Evolutionary conservation across 2,329 filamentous ascomycete species (phyloP), one percentile per base, ranked within the genome.

Genomic region (Colletotrichum sp.): DNA sequence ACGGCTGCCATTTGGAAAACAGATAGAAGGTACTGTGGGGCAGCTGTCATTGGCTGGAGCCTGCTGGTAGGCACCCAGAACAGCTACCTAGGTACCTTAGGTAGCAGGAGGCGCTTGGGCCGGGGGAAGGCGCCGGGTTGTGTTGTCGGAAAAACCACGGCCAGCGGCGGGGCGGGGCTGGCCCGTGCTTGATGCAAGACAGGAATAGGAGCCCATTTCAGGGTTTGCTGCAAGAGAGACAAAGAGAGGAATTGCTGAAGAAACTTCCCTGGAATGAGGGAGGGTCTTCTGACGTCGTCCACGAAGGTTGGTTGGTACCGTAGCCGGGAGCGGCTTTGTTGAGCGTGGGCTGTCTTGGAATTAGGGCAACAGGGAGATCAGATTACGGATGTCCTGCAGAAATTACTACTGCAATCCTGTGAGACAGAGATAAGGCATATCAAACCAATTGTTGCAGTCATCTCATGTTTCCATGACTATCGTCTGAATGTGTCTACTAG

Each of bases 11-110:
- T n/a, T 74, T 44, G 68, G 68, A 68, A 34, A 73, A 76, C 59
- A 73, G 16, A 73, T 72, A 59, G 70, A 76, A 76, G 64, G 57
- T 57, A 34, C 57, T 64, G 70, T 73, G 73, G 73, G 73, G 70
- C 70, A 49, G 26, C 70, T 39, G 64, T 59, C 32, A 75, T 75
- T 75, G 72, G 72, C n/a, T 72, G 59, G 13, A 28, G 21, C 26
- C 21, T 32, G 39, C 62, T 57, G 32, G 18, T 28, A 39, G n/a
- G 36, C 9, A 34, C n/a, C 24, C 36, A 13, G 64, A 30, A 62
- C 28, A 55, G 10, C 15, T 52, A 21, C 8, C 3, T 30, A 28
- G 28, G 24, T 24, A 24, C 24, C 24, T 24, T 24, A 26, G 26
- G 30, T 30, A 32, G 39, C 39, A n/a, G 39, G 39, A 44, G 44